These are phyloP conservation scores for Alectoria sarmentosa DNA, from an alignment of 495 filamentous ascomycete species.

Conservation along the genomic window DNA sequence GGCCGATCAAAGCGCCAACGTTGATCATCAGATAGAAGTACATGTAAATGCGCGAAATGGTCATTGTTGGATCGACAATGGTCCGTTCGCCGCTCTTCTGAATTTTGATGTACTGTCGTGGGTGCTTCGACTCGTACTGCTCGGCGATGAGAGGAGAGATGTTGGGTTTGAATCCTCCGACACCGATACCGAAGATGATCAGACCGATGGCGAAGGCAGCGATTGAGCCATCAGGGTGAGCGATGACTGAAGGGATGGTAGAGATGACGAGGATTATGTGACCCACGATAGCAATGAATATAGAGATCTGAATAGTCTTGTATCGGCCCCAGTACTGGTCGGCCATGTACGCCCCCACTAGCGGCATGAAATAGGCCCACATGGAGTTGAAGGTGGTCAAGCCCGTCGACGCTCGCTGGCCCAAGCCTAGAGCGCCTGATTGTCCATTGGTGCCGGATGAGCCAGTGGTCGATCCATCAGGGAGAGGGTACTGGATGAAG, in stretches of 20 bases:
- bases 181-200: slow-evolving; percentile 42
- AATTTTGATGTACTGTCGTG: slow-evolving; percentile 31
- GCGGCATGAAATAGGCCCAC: slow-evolving; percentile 67
- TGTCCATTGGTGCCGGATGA: slow-evolving; percentile 8
- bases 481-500: slow-evolving; percentile 44
- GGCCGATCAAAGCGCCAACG: slow-evolving; percentile 54
- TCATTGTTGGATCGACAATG: slow-evolving; percentile 67
- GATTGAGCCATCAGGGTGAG: slow-evolving; percentile 43
- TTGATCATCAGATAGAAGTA: slow-evolving; percentile 72
- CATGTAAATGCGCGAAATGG: slow-evolving; percentile 67
- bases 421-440: slow-evolving; percentile 47
- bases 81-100: slow-evolving; percentile 60
- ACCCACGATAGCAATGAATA: slow-evolving; percentile 41
- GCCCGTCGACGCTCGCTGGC: slow-evolving; percentile 22
- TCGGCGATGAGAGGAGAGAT: slow-evolving; percentile 55
- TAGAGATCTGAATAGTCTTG: slow-evolving; percentile 56
- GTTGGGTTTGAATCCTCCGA: slow-evolving; percentile 72
- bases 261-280: slow-evolving; percentile 44
- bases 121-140: slow-evolving; percentile 58
- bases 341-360: slow-evolving; percentile 62
- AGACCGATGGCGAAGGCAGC: slow-evolving; percentile 33
- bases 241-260: slow-evolving; percentile 39
- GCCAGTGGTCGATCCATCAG: slow-evolving; percentile 49
- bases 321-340: slow-evolving; percentile 64
- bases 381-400: slow-evolving; percentile 35